Conservation (phyloP, 2,329 filamentous ascomycete genomes). For the Dryadomyces quercus-mongolicae region DNA sequence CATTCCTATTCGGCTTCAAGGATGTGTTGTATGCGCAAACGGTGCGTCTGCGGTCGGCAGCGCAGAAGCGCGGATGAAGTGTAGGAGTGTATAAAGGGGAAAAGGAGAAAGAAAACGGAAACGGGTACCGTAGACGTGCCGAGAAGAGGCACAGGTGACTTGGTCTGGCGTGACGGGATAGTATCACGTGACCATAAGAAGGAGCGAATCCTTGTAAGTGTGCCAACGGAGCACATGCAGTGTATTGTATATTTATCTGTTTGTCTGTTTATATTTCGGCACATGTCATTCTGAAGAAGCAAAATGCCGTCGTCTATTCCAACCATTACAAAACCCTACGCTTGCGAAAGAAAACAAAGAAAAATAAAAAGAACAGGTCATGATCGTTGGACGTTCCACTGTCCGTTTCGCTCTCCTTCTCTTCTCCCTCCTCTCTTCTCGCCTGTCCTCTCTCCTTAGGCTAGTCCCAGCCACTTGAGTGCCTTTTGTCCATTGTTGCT, state of each 20-base stretch:
- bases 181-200: too few relatives aligned
- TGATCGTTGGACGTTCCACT: neutral
- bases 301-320: neutral
- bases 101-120: neutral
- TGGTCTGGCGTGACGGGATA: too few relatives aligned
- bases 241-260: too few relatives aligned
- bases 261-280: too few relatives aligned
- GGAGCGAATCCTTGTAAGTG: too few relatives aligned
- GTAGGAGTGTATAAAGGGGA: neutral
- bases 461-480: conserved; percentile 39
- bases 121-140: too few relatives aligned
- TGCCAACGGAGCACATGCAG: too few relatives aligned
- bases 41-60: conserved; percentile 45
- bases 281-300: neutral
- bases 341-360: too few relatives aligned
- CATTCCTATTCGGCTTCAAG: conserved; percentile 96
- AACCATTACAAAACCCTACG: neutral
- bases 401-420: neutral
- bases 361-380: neutral
- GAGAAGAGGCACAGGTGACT: too few relatives aligned
- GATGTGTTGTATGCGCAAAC: conserved; percentile 85
- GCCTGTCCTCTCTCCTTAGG: conserved; percentile 13
- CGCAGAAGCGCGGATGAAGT: conserved; percentile 12
- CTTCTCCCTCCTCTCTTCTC: neutral
- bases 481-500: conserved; percentile 26